Evolutionary conservation across 169 alveolate species (phyloP).

Genomic region (Condylostoma magnum): DNA sequence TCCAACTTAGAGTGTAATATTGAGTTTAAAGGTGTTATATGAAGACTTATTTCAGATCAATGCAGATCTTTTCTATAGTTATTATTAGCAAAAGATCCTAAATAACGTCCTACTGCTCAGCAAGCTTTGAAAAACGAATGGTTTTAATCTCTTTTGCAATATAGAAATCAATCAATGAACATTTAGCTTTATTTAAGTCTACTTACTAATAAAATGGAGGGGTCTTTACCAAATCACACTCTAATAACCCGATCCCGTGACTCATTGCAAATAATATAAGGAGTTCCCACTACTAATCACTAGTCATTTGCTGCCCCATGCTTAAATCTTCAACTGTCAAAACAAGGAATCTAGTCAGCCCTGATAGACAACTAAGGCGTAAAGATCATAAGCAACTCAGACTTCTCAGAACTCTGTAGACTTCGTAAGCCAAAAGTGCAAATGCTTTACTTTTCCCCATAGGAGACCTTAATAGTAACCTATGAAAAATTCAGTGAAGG

Average conservation of each 20-base stretch:
- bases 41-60: too few species aligned
- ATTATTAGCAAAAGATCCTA: too few species aligned
- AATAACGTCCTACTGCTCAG: too few species aligned
- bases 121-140: too few species aligned
- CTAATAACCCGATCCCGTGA: conserved; percentile 14
- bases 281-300: neutral
- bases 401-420: neutral
- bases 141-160: too few species aligned
- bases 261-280: neutral
- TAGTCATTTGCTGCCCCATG: conserved; percentile 7
- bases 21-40: too few species aligned
- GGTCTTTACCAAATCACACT: too few species aligned
- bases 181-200: too few species aligned
- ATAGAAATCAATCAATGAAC: too few species aligned
- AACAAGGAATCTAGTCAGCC: conserved; percentile 22
- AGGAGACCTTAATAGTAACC: conserved; percentile 35
- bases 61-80: too few species aligned
- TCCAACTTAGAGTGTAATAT: too few species aligned
- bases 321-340: neutral
- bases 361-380: conserved; percentile 29
- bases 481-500: conserved; percentile 35
- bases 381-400: conserved; percentile 19
- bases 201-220: too few species aligned
- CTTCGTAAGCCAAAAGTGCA: conserved; percentile 13
- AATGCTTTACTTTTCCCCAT: conserved; percentile 33